Conservation (phyloP, 768 basidiomycete species). For the Sporobolomyces pararoseus region DNA sequence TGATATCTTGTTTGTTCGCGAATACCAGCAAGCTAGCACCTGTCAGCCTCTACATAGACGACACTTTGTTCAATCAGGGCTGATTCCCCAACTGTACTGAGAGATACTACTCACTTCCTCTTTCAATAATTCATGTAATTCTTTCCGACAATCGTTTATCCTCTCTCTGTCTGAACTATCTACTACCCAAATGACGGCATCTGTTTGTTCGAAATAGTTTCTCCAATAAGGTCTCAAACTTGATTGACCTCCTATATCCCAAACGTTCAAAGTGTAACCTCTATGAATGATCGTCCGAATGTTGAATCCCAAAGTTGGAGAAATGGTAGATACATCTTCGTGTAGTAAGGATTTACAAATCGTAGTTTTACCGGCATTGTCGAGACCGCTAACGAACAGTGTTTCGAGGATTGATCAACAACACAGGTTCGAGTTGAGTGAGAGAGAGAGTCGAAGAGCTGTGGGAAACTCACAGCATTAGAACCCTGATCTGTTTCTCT, state of each 20-base stretch:
- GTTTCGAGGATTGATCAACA: not conserved
- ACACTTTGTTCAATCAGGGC: too few relatives aligned
- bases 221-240: conserved; percentile 96
- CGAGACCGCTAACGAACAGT: conserved; percentile 66
- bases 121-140: conserved; percentile 75
- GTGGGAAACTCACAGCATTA: conserved; percentile 68
- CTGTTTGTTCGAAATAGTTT: conserved; percentile 98
- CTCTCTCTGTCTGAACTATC: conserved; percentile 89
- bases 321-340: conserved; percentile 81
- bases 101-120: conserved; percentile 97
- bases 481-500: conserved; percentile 90
- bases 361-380: conserved; percentile 98
- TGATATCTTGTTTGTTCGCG: conserved; percentile 96
- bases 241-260: conserved; percentile 97
- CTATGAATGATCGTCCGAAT: conserved; percentile 93
- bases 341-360: conserved; percentile 91
- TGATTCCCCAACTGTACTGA: too few relatives aligned
- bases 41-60: conserved; percentile 65
- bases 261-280: conserved; percentile 66
- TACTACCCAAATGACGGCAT: conserved; percentile 97
- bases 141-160: conserved; percentile 81
- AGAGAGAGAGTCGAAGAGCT: not conserved
- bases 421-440: too few relatives aligned
- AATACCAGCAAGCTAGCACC: conserved; percentile 87
- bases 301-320: conserved; percentile 95